Base-by-base conservation (phyloP, 116 monocot genomes). In the Cymodocea nodosa region DNA sequence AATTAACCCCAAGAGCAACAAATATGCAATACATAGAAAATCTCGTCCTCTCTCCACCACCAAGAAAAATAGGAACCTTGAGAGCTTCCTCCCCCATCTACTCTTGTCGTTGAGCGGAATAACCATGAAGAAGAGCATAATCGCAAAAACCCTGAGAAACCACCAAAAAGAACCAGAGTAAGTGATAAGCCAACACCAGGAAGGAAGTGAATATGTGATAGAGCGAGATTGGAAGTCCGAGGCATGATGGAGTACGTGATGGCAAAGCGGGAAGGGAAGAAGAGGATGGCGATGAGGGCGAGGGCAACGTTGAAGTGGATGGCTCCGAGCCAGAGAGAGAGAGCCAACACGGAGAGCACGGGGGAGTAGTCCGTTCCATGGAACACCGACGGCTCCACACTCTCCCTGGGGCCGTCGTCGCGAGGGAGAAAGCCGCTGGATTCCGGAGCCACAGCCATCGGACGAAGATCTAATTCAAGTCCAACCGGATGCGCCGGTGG, bases 271-370 rank as follows among this genome's bases (percentile, higher is more conserved):
- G 63, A 30, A 18, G 89, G 86, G 75, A 85, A 77, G 81, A 94
- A 19, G 78, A 94, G 61, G 74, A 87, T 77, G 35, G 84, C 74
- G 19, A 76, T 50, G 16, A 94, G 69, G 44, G 77, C 71, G 70
- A 94, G 73, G 35, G 70, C 76, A 44, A 63, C 81, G 64, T 70
- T 87, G 79, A 90, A 73, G 73, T 94, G 90, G 73, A 94, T 85
- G 53, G 65, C 68, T 17, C 90, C 87, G 35, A 94, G 87, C 90
- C 84, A 90, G 25, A 94, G 49, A 0, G 75, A 63, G 36, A 89
- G 87, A 40, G 94, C 90, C 4, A 83, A 25, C 4, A 65, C 72
- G 18, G 87, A 79, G 37, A 55, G 70, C 50, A 79, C 11, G 20
- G 66, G 69, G 55, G 90, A 82, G 70, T 83, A 83, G 0, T 78